A percentile compares a stretch with the other conserved stretches of the same genome.
phyloP scores from a whole-genome alignment of 192 early-diverging fungal species.

The Jimgerdemannia flammicorona region DNA sequence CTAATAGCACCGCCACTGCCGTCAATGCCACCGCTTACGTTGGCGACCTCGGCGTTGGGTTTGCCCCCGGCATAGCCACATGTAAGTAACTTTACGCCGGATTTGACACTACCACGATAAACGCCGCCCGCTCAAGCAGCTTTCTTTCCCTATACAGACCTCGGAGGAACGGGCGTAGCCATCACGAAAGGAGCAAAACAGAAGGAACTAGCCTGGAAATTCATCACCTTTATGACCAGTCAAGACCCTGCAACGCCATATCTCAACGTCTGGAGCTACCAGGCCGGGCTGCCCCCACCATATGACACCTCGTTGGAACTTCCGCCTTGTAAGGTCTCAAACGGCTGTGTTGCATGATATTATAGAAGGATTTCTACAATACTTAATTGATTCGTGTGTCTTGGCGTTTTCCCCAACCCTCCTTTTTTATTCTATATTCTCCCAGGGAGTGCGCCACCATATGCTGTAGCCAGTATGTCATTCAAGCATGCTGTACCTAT shows the following conservation, averaged over 20 bases:
- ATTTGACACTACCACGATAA: background rate
- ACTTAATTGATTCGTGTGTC: background rate
- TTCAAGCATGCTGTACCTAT: conserved; percentile 14
- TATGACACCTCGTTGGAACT: conserved; percentile 11
- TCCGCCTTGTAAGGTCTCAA: conserved; percentile 4
- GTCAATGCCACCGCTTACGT: conserved; percentile 1
- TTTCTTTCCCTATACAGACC: background rate
- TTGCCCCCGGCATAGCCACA: conserved; percentile 5
- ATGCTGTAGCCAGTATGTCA: background rate
- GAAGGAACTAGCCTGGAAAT: conserved; percentile 10
- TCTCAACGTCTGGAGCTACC: conserved; percentile 1
- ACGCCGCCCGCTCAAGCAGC: background rate
- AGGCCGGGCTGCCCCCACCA: conserved; percentile 9
- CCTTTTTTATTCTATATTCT: background rate
- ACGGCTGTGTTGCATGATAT: background rate
- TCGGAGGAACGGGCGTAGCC: conserved; percentile 9
- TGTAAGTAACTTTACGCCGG: background rate
- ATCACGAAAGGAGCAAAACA: conserved; percentile 3
- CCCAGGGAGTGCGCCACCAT: background rate
- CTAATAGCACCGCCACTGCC: background rate
- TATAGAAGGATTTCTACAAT: background rate
- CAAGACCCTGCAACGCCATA: background rate
- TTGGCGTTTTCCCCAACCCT: background rate
- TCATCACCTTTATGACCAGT: conserved; percentile 10
- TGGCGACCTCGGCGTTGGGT: conserved; percentile 7